Percentiles rank a stretch among this genome's conserved stretches.
Conservation (phyloP, 495 filamentous ascomycete species). For the Diplogelasinospora grovesii region DNA sequence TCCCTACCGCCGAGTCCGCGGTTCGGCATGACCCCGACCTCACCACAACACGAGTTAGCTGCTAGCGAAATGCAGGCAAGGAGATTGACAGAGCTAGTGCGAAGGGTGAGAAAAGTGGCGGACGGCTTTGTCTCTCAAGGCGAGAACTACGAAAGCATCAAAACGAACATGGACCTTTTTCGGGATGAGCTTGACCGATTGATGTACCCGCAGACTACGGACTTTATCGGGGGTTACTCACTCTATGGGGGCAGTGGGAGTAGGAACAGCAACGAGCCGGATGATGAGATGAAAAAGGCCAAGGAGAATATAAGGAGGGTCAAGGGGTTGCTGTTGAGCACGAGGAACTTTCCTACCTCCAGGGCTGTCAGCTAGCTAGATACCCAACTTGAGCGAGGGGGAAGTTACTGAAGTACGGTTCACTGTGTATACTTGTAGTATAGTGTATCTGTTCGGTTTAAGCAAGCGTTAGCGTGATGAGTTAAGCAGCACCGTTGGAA, state of each 20-base stretch:
- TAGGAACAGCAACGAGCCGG: constrained; percentile 44
- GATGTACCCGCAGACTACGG: constrained; percentile 27
- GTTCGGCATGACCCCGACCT: neutral
- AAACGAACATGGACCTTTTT: constrained; percentile 39
- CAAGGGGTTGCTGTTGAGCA: constrained; percentile 87
- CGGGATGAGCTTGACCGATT: constrained; percentile 41
- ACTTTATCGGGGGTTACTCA: constrained; percentile 27
- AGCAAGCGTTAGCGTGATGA: no score
- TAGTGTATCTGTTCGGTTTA: no score
- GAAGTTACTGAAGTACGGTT: no score
- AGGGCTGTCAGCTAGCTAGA: no score
- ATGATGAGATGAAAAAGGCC: constrained; percentile 72
- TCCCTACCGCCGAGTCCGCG: constrained; percentile 42
- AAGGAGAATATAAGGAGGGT: constrained; percentile 82
- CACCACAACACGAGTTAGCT: no score
- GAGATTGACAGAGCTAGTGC: constrained; percentile 26
- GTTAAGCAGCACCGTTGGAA: no score
- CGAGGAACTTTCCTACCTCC: constrained; percentile 52
- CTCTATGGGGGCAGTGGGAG: constrained; percentile 29
- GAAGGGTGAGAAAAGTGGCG: constrained; percentile 48
- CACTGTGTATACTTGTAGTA: no score
- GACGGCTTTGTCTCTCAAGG: constrained; percentile 35
- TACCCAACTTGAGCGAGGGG: no score
- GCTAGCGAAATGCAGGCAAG: constrained; percentile 25
- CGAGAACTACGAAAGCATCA: constrained; percentile 32